These are phyloP conservation scores for Escallonia rubra DNA, from an alignment of 129 eudicot species.

Conservation along the genomic window DNA sequence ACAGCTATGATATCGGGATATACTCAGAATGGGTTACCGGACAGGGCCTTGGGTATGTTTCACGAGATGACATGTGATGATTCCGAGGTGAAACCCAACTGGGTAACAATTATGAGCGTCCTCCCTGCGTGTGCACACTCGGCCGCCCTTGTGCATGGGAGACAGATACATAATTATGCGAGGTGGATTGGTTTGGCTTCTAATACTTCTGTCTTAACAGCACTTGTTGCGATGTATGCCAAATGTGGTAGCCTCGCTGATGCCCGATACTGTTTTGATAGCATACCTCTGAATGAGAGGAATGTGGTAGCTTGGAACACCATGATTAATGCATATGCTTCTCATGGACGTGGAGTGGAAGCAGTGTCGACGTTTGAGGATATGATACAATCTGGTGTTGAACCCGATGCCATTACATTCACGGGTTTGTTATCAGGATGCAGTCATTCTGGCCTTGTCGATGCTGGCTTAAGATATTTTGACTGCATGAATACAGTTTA, in stretches of 20 bases:
- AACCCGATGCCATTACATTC: conserved; percentile 73
- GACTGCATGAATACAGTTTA: conserved; percentile 41
- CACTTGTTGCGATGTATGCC: conserved; percentile 76
- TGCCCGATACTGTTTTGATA: conserved; percentile 47
- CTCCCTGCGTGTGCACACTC: conserved; percentile 71
- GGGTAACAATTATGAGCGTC: conserved; percentile 81
- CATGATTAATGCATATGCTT: conserved; percentile 67
- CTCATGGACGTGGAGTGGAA: conserved; percentile 60
- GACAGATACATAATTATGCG: conserved; percentile 48
- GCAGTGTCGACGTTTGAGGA: conserved; percentile 52
- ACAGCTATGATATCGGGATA: conserved; percentile 82
- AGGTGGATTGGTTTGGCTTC: conserved; percentile 38
- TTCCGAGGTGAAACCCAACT: conserved; percentile 59
- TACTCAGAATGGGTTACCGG: conserved; percentile 63
- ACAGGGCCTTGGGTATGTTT: conserved; percentile 49
- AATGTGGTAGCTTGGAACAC: conserved; percentile 70
- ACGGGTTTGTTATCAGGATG: conserved; percentile 77
- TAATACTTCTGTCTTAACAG: conserved; percentile 45
- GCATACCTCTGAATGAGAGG: conserved; percentile 19
- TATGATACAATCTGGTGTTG: conserved; percentile 51
- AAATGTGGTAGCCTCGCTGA: conserved; percentile 73
- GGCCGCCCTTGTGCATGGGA: conserved; percentile 61
- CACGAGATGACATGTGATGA: conserved; percentile 42
- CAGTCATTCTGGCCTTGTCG: conserved; percentile 77
- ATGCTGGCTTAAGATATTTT: conserved; percentile 56